A percentile compares a stretch with the other conserved stretches of the same genome.
phyloP scores from a whole-genome alignment of 2,329 filamentous ascomycete species.

The Talaromyces sp. region DNA sequence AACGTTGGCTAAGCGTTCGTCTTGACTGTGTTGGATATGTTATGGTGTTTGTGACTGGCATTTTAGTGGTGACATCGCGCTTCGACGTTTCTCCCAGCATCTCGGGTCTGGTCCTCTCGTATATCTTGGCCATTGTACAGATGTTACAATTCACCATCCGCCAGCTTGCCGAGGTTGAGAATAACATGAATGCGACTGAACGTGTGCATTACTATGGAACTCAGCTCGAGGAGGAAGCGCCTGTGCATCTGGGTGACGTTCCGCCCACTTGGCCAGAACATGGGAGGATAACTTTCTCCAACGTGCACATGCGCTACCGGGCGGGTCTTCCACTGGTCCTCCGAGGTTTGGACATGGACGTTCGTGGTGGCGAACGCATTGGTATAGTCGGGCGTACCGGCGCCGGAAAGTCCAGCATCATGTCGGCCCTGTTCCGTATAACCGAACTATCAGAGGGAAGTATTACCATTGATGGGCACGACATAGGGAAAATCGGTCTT shows the following conservation, averaged over 20 bases:
- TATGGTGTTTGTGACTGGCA: constrained; percentile 81
- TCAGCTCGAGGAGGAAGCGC: constrained; percentile 82
- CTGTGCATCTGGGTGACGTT: constrained; percentile 69
- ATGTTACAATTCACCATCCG: constrained; percentile 92
- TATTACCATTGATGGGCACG: constrained; percentile 41
- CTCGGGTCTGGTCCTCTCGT: constrained; percentile 78
- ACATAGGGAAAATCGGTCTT: constrained; percentile 38
- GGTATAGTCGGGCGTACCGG: constrained; percentile 45
- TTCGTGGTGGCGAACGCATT: constrained; percentile 44
- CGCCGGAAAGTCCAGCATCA: constrained; percentile 44
- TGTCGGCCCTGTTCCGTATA: constrained; percentile 42
- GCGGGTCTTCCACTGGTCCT: constrained; percentile 68
- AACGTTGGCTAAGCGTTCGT: constrained; percentile 80
- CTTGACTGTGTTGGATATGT: constrained; percentile 78
- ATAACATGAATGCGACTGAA: constrained; percentile 96
- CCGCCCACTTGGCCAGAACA: constrained; percentile 76
- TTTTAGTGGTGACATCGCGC: constrained; percentile 82
- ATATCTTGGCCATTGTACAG: constrained; percentile 88
- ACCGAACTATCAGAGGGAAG: constrained; percentile 37
- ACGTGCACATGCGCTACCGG: constrained; percentile 76
- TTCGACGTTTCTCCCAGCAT: constrained; percentile 80
- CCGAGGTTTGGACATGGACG: constrained; percentile 54
- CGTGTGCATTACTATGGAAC: constrained; percentile 86
- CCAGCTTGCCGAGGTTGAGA: constrained; percentile 91
- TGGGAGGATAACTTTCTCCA: constrained; percentile 72